phyloP scores from a whole-genome alignment of 192 early-diverging fungal species.

The Glomus cerebriforme region DNA sequence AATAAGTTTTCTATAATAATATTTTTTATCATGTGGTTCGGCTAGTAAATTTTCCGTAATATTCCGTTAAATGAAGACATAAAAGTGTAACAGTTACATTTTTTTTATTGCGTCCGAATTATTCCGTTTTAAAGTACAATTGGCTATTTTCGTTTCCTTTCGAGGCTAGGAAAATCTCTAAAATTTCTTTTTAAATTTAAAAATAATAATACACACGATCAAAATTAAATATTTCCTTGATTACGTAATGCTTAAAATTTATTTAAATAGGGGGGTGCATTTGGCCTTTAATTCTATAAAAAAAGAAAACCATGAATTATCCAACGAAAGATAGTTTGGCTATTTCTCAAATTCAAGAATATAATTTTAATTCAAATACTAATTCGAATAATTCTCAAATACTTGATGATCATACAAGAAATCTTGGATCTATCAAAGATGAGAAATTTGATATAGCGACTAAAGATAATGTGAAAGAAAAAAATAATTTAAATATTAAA shows the following conservation, averaged over 20 bases:
- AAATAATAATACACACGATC: too few species aligned
- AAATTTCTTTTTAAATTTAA: too few species aligned
- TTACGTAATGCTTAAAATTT: too few species aligned
- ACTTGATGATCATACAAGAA: too few species aligned
- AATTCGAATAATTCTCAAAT: neutral
- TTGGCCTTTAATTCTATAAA: too few species aligned
- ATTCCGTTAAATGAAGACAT: neutral
- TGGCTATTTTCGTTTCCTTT: neutral
- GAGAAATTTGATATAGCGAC: neutral
- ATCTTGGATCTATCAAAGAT: neutral
- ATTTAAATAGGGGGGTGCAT: neutral
- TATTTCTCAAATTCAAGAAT: neutral
- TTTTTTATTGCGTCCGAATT: neutral
- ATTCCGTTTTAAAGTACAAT: neutral
- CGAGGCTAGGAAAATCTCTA: too few species aligned
- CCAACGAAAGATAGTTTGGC: neutral
- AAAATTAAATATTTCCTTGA: too few species aligned
- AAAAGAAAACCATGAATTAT: neutral
- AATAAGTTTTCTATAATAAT: too few species aligned
- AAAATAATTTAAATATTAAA: neutral
- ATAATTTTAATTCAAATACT: neutral
- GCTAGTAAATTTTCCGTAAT: neutral
- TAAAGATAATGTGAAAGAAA: neutral
- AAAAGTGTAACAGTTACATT: neutral
- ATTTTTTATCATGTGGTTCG: too few species aligned